These are phyloP conservation scores for Penicillium verhagenii DNA, from an alignment of 495 filamentous ascomycete species.

Conservation along the genomic window DNA sequence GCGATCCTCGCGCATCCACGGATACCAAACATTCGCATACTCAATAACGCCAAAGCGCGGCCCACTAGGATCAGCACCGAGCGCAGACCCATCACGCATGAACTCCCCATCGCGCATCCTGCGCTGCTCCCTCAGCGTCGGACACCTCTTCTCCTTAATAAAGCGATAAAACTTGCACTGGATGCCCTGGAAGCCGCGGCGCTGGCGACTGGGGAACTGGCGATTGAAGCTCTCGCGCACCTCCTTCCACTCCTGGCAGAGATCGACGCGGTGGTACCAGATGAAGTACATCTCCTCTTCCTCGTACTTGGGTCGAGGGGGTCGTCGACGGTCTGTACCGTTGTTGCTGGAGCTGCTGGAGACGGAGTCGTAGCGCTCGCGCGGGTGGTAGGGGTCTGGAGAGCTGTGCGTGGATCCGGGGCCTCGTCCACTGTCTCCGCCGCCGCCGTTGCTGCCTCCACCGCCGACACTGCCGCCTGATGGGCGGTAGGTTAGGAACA, in stretches of 20 bases:
- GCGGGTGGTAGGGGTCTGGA: slow-evolving; percentile 35
- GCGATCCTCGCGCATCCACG: slow-evolving; percentile 39
- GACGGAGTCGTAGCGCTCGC: slow-evolving; percentile 44
- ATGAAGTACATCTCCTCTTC: slow-evolving; percentile 56
- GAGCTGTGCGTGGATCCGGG: slow-evolving; percentile 32
- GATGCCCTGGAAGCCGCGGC: slow-evolving; percentile 49
- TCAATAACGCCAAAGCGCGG: slow-evolving; percentile 40
- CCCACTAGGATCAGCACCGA: slow-evolving; percentile 12
- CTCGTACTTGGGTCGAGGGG: slow-evolving; percentile 49
- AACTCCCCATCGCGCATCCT: slow-evolving; percentile 48
- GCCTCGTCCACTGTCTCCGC: no score
- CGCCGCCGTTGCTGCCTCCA: no score
- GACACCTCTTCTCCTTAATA: slow-evolving; percentile 48
- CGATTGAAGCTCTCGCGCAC: slow-evolving; percentile 49
- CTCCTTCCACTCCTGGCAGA: slow-evolving; percentile 52
- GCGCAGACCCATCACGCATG: slow-evolving; percentile 26
- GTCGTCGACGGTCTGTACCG: slow-evolving; percentile 40
- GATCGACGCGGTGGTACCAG: slow-evolving; percentile 56
- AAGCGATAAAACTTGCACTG: slow-evolving; percentile 58
- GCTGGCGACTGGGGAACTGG: slow-evolving; percentile 45
- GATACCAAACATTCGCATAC: slow-evolving; percentile 43
- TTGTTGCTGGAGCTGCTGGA: slow-evolving; percentile 43
- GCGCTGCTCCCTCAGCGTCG: slow-evolving; percentile 44
- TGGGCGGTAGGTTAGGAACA: slow-evolving; percentile 25
- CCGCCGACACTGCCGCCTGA: neutral